Conservation (phyloP, 2,329 filamentous ascomycete genomes). For the Arachnopeziza araneosa region DNA sequence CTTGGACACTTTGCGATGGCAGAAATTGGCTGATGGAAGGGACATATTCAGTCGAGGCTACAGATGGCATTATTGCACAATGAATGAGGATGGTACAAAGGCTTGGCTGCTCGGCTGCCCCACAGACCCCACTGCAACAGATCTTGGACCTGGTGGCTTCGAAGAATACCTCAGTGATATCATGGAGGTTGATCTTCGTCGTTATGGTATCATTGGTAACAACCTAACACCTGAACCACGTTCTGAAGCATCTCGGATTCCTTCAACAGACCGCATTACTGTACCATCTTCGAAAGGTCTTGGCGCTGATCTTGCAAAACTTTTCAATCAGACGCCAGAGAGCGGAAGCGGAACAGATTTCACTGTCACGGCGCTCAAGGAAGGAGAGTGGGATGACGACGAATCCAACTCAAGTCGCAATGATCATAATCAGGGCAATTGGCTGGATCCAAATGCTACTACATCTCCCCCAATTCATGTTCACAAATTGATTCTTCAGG, state of each 20-base stretch:
- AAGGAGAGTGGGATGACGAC: constrained; percentile 64
- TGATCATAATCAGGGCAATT: constrained; percentile 38
- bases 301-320: constrained; percentile 76
- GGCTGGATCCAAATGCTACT: constrained; percentile 55
- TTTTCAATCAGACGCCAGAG: constrained; percentile 84
- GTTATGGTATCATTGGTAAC: constrained; percentile 86
- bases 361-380: constrained; percentile 79
- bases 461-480: constrained; percentile 87
- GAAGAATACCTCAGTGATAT: constrained; percentile 84
- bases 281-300: constrained; percentile 61
- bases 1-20: constrained; percentile 82
- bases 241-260: constrained; percentile 40
- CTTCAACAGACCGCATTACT: constrained; percentile 37
- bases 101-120: constrained; percentile 95
- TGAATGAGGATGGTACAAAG: constrained; percentile 92
- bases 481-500: constrained; percentile 88
- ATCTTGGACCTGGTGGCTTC: constrained; percentile 62
- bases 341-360: constrained; percentile 86
- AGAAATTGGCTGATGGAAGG: constrained; percentile 87
- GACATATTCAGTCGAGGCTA: constrained; percentile 92
- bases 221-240: constrained; percentile 54
- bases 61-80: constrained; percentile 96
- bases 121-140: constrained; percentile 61
- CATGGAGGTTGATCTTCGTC: constrained; percentile 85
- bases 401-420: constrained; percentile 45